phyloP scores from a whole-genome alignment of 163 green algal species.

The Scenedesmus sp. region DNA sequence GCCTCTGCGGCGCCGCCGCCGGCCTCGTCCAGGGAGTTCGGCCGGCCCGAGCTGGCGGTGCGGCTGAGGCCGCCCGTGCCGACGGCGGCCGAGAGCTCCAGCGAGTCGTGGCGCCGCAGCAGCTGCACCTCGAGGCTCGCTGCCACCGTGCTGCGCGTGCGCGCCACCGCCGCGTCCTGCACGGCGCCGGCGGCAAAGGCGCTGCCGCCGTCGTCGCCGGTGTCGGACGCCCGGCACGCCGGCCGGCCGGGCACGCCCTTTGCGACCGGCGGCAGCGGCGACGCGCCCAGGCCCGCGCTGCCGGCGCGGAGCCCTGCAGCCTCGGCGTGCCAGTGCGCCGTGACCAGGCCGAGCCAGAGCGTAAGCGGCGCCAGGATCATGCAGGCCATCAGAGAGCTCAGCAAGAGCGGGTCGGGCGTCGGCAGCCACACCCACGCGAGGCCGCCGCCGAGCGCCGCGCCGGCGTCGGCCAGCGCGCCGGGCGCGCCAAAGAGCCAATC shows the following conservation, averaged over 20 bases:
- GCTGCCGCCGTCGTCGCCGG: conserved; percentile 1
- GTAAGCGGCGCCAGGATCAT: conserved; percentile 6
- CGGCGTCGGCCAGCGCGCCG: not conserved
- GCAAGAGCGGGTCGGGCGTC: not conserved
- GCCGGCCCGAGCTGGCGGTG: no score
- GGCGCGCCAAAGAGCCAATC: not conserved
- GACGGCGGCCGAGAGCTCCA: no score
- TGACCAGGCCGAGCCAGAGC: conserved; percentile 16
- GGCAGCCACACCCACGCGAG: conserved; percentile 11
- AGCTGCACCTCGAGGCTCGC: not conserved
- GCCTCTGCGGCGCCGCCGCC: no score
- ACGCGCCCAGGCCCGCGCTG: no score
- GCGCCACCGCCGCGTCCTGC: not conserved
- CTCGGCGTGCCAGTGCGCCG: conserved; percentile 11
- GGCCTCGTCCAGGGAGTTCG: no score
- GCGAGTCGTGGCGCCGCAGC: not conserved
- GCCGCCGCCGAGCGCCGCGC: not conserved
- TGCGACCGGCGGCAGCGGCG: no score
- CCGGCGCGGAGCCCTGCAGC: not conserved
- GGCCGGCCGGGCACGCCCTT: no score
- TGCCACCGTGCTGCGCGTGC: conserved; percentile 2
- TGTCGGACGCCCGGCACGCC: no score
- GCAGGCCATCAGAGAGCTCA: not conserved
- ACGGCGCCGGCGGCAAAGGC: not conserved
- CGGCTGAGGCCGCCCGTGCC: no score